Evolutionary conservation across 768 basidiomycete species (phyloP).

Genomic region (Trametes maxima): DNA sequence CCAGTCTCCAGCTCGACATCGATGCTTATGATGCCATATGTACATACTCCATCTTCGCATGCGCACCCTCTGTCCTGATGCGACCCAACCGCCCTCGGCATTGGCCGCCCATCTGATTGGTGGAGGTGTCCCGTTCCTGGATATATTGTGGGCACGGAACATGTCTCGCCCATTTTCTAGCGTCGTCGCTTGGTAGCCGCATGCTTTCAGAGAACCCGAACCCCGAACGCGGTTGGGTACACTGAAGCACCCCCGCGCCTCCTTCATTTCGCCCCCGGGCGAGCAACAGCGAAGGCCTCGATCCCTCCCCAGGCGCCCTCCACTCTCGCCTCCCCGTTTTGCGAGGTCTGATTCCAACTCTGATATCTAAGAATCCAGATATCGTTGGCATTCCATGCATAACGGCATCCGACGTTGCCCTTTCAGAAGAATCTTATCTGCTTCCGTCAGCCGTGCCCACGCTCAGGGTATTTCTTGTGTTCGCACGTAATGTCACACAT

Average conservation of each 20-base stretch:
- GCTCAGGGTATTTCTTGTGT: constrained; percentile 16
- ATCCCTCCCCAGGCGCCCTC: constrained; percentile 13
- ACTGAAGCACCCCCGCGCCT: constrained; percentile 12
- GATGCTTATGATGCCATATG: constrained; percentile 16
- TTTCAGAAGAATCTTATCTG: constrained; percentile 28
- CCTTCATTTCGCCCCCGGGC: constrained; percentile 11
- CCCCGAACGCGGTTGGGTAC: constrained; percentile 8
- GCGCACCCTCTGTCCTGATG: neutral
- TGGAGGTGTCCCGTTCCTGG: constrained; percentile 12
- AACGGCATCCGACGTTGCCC: constrained; percentile 29
- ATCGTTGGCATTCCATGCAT: constrained; percentile 27
- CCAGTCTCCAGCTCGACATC: neutral
- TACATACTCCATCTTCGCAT: constrained; percentile 14
- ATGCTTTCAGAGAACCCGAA: constrained; percentile 23
- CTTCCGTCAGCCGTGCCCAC: constrained; percentile 19
- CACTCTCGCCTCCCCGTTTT: constrained; percentile 8
- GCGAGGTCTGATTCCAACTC: constrained; percentile 21
- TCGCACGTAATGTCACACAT: constrained; percentile 28
- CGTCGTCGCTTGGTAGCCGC: constrained; percentile 23
- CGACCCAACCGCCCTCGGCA: constrained; percentile 4
- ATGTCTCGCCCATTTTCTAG: constrained; percentile 3
- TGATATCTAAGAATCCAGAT: constrained; percentile 17
- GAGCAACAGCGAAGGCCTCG: constrained; percentile 15
- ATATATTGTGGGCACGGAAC: constrained; percentile 14
- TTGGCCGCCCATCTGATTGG: constrained; percentile 14